Evolutionary conservation across 768 basidiomycete species (phyloP).

Genomic region (Trametes maxima): DNA sequence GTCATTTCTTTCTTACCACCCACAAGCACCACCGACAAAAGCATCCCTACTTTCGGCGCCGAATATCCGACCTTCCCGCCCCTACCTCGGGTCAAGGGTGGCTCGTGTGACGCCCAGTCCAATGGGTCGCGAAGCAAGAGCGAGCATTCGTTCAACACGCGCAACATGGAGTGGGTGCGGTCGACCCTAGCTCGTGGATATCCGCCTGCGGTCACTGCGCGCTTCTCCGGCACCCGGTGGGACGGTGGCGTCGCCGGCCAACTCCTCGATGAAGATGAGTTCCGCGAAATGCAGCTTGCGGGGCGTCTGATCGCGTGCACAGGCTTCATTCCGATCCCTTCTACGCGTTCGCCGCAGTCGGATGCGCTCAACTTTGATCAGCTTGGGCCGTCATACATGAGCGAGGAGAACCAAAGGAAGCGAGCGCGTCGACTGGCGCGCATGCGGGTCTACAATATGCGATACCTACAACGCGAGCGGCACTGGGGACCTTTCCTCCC

Average conservation of each 20-base stretch:
- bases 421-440: conserved; percentile 30
- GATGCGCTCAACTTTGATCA: background rate
- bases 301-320: conserved; percentile 47
- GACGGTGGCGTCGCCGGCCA: conserved; percentile 17
- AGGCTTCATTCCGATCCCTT: conserved; percentile 40
- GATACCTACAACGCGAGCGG: conserved; percentile 25
- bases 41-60: background rate
- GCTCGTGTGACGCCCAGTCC: conserved; percentile 20
- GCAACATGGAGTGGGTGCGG: conserved; percentile 41
- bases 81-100: conserved; percentile 30
- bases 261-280: conserved; percentile 29
- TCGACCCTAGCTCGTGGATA: conserved; percentile 31
- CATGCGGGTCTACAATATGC: conserved; percentile 32
- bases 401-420: conserved; percentile 16
- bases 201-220: conserved; percentile 30
- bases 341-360: background rate
- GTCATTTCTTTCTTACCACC: conserved; percentile 15
- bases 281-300: conserved; percentile 40
- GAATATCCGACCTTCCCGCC: conserved; percentile 36
- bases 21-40: conserved; percentile 3
- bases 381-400: conserved; percentile 8
- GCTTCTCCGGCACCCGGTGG: conserved; percentile 22
- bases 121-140: background rate
- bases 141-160: conserved; percentile 24
- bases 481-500: conserved; percentile 33